Evolutionary conservation across 257 asterid genomes (phyloP).

Genomic region (Fraxinus excelsior): DNA sequence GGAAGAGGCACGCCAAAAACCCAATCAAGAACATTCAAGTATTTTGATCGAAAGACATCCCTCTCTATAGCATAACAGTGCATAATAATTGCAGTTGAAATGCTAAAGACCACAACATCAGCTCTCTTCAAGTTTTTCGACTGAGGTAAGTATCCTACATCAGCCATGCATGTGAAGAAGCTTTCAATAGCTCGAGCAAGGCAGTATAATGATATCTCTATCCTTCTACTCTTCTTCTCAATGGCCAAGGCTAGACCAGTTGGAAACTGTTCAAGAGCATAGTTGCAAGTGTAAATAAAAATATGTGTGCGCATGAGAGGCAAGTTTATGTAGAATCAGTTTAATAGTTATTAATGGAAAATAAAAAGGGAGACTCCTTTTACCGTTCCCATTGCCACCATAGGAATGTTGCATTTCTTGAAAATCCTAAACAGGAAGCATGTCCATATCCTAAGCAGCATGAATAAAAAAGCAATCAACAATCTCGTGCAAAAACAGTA

Average conservation of each 20-base stretch:
- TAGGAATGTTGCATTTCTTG: constrained; percentile 77
- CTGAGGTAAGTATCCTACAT: constrained; percentile 69
- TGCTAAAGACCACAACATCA: constrained; percentile 77
- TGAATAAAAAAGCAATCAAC: constrained; percentile 18
- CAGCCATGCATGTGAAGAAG: constrained; percentile 84
- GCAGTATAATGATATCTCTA: constrained; percentile 91
- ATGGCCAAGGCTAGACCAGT: constrained; percentile 90
- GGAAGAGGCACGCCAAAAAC: constrained; percentile 99
- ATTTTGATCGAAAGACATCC: constrained; percentile 92
- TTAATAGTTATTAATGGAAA: neutral
- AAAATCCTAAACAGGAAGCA: constrained; percentile 83
- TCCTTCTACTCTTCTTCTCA: constrained; percentile 96
- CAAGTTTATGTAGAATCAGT: neutral
- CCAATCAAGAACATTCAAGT: constrained; percentile 96
- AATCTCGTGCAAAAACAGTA: neutral
- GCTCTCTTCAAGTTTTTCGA: constrained; percentile 64
- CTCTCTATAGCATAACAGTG: constrained; percentile 98
- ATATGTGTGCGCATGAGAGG: neutral
- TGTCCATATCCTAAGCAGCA: constrained; percentile 80
- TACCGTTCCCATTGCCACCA: constrained; percentile 94
- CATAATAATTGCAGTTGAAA: constrained; percentile 93
- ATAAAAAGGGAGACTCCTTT: constrained; percentile 6
- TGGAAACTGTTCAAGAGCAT: constrained; percentile 66
- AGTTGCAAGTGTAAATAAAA: constrained; percentile 5
- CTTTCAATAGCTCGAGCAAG: constrained; percentile 93